A percentile compares a stretch with the other conserved stretches of the same genome.
Evolutionary conservation across 2,329 filamentous ascomycete species (phyloP).

Genomic region (Verticillium longisporum): DNA sequence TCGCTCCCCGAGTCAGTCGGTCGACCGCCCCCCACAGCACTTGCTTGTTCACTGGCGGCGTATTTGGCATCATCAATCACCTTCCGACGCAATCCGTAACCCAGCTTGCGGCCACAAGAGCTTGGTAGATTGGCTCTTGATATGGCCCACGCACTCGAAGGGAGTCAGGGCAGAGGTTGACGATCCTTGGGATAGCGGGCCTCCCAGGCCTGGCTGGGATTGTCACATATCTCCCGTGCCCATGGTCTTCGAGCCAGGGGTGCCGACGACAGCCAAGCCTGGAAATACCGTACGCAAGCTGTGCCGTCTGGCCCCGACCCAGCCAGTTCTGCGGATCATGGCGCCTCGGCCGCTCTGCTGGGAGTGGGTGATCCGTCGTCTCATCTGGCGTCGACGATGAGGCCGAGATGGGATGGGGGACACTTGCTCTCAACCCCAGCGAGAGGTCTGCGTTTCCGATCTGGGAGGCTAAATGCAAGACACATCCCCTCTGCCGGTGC

Average conservation of each 20-base stretch:
- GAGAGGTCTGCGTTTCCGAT: not conserved
- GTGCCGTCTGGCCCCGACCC: slow-evolving; percentile 8
- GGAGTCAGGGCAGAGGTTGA: slow-evolving; percentile 3
- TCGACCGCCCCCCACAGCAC: not conserved
- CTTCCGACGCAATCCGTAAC: not conserved
- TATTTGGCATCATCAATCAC: not conserved
- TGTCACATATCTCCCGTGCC: not conserved
- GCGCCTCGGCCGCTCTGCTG: slow-evolving; percentile 7
- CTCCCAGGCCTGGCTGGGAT: not conserved
- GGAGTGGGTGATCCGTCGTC: slow-evolving; percentile 7
- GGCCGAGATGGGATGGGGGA: not conserved
- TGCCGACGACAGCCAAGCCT: slow-evolving; percentile 8
- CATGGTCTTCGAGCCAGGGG: slow-evolving; percentile 7
- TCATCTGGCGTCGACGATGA: slow-evolving; percentile 1
- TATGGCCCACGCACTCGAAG: slow-evolving; percentile 1
- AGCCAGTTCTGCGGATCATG: slow-evolving; percentile 8
- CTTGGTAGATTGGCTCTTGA: not conserved
- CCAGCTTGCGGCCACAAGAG: not conserved
- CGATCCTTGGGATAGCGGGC: slow-evolving; percentile 3
- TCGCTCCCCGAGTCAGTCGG: not conserved
- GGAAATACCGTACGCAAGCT: slow-evolving; percentile 7
- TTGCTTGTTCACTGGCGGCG: not conserved
- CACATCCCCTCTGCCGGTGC: not conserved
- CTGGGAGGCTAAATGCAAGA: not conserved
- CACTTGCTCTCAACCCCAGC: not conserved